These are phyloP conservation scores for Alternaria dauci DNA, from an alignment of 2,329 filamentous ascomycete genomes.

Conservation along the genomic window DNA sequence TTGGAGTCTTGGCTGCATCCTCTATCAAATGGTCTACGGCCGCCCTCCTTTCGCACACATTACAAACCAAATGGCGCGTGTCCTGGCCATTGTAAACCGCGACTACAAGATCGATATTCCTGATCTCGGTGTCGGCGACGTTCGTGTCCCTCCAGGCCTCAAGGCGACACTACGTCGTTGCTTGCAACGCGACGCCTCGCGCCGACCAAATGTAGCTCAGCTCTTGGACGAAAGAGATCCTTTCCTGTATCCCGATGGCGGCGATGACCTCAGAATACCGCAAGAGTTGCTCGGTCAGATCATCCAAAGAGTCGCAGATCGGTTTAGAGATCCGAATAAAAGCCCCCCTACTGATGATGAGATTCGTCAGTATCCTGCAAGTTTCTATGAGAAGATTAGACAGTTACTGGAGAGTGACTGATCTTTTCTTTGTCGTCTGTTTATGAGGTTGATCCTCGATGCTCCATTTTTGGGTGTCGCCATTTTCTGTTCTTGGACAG, in stretches of 20 bases:
- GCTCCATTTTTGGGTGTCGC: neutral
- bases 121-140: conserved; percentile 71
- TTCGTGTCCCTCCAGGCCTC: conserved; percentile 63
- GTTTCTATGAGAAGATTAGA: conserved; percentile 59
- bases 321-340: conserved; percentile 62
- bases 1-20: conserved; percentile 94
- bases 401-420: conserved; percentile 47
- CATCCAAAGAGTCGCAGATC: conserved; percentile 66
- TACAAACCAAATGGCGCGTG: conserved; percentile 82
- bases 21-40: conserved; percentile 99
- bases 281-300: conserved; percentile 68
- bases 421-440: neutral
- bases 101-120: conserved; percentile 77
- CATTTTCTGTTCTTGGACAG: neutral
- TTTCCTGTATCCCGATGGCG: conserved; percentile 66
- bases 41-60: conserved; percentile 95
- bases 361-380: conserved; percentile 55
- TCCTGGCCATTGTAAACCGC: conserved; percentile 85
- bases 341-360: conserved; percentile 66
- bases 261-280: conserved; percentile 59
- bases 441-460: neutral
- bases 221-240: conserved; percentile 64
- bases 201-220: conserved; percentile 65
- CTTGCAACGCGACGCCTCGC: conserved; percentile 65
- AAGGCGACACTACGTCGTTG: conserved; percentile 65